Base-by-base conservation (phyloP, 2,329 filamentous ascomycete genomes). In the Madurella mycetomatis region DNA sequence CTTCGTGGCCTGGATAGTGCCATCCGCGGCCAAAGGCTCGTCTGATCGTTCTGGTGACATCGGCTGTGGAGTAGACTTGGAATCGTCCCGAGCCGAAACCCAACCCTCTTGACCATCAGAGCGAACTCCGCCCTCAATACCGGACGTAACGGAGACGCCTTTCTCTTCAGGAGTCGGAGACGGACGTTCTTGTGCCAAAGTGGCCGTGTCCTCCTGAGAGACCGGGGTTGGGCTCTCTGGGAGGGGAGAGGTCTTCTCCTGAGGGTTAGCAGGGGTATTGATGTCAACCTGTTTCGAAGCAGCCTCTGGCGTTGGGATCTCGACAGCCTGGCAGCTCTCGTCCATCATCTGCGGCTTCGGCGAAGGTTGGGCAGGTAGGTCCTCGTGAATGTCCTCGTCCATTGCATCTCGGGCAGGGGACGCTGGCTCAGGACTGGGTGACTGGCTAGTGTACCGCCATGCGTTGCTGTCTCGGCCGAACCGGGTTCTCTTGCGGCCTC, bases 381-480 rank as follows among this genome's bases (percentile, higher is more conserved):
- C 53, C 1, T 50, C 45, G 5, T 56, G 55, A 2, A 45, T 53
- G 49, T 62, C 58, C 9, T 67, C 64, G 11, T 61, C 61, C 55
- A 60, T 58, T 5, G 46, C 46, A 51, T 64, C 60, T 18, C 40
- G 34, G 15, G 13, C 41, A 1, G 60, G 49, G n/a, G 60, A 53
- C 5, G 47, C n/a, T 34, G 76, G 78, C 64, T 86, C 81, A 2
- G 89, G 88, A 49, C 85, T 92, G 8, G 83, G 84, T 1, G 88
- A 87, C 53, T 83, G 80, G 64, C 86, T 87, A 18, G 78, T 77
- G 64, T 92, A 87, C 58, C 81, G 85, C 92, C 92, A 96, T 30
- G 82, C 76, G 31, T 76, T 80, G 64, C 83, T 85, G 49, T 82
- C 76, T 57, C 85, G 76, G 55, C 85, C 82, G 68, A 88, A 87